Evolutionary conservation across 2,329 filamentous ascomycete species (phyloP), one percentile per base, ranked within the genome.

Genomic region (Aureobasidium sp.): DNA sequence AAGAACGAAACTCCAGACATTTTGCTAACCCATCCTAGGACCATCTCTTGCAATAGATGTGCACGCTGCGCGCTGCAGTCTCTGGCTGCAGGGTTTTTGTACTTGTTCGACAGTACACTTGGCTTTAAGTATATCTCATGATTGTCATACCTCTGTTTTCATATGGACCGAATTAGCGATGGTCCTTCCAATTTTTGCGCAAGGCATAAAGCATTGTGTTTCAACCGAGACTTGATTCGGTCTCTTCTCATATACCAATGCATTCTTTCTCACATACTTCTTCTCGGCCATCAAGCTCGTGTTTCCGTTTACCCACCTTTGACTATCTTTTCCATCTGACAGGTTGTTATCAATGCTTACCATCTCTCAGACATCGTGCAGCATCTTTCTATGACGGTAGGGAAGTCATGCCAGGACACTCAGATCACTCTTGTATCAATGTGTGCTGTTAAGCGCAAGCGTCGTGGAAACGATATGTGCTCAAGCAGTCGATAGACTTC

Each of bases 41-140:
- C 71, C 82, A 67, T 57, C 63, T 75, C 62, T 67, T 75, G 65
- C 73, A 75, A 69, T 75, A 70, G 66, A 66, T 42, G 50, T 32
- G 17, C 56, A 26, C 50, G 42, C 10, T 26, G 5, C 20, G 10
- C 23, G 13, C 39, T 47, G 23, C 32, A 48, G 13, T 23, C 15
- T 39, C 23, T 50, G 42, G 34, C 20, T 42, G n/a, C n/a, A 5
- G n/a, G 20, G 13, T 36, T 46, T 20, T 15, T 29, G 39, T 34
- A 46, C n/a, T 39, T n/a, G 23, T 50, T 39, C 36, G 56, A 47
- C 41, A 47, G 44, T 3, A 10, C 20, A 20, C 20, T 52, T 23
- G 32, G 47, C 46, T 7, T 34, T 23, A 58, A 29, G 42, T 48
- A 58, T 58, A 47, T 58, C 41, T 32, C 42, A 57, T 46, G 53